Evolutionary conservation across 192 early-diverging fungal genomes (phyloP).

Genomic region (Gonapodya prolifera): DNA sequence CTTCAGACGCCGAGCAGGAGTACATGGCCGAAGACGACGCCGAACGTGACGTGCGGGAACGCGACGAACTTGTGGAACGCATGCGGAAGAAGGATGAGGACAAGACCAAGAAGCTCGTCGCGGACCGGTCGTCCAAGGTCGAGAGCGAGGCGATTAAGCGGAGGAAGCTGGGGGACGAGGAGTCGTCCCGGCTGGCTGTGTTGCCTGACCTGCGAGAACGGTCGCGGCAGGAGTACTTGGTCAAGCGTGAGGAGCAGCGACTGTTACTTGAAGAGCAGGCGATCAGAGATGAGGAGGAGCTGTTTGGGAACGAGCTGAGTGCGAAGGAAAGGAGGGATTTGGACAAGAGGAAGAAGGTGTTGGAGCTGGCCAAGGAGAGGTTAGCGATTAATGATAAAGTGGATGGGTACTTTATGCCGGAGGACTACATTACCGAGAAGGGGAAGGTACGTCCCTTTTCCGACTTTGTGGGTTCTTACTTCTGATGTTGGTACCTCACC

Average conservation of each 20-base stretch:
- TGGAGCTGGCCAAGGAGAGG: constrained; percentile 73
- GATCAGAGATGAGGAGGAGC: constrained; percentile 73
- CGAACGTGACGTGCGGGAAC: constrained; percentile 62
- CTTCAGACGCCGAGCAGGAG: constrained; percentile 5
- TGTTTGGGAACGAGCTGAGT: constrained; percentile 64
- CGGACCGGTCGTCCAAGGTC: constrained; percentile 52
- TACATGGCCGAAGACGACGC: constrained; percentile 31
- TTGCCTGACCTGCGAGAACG: constrained; percentile 69
- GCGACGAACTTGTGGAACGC: constrained; percentile 80
- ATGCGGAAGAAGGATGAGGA: constrained; percentile 71
- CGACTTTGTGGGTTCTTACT: no score
- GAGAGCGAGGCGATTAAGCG: constrained; percentile 53
- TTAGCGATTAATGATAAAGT: constrained; percentile 60
- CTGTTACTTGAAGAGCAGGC: constrained; percentile 62
- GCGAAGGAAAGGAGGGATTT: constrained; percentile 61
- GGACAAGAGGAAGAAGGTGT: constrained; percentile 74
- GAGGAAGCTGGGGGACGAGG: constrained; percentile 73
- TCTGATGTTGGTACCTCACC: no score
- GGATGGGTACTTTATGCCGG: constrained; percentile 76
- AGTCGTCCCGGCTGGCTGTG: constrained; percentile 47
- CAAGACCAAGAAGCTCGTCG: constrained; percentile 61
- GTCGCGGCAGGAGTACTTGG: constrained; percentile 83
- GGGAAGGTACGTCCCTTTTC: no score
- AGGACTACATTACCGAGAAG: constrained; percentile 95
- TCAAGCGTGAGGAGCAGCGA: constrained; percentile 69